Evolutionary conservation across 257 asterid genomes (phyloP).

Genomic region (Osmanthus fragrans): DNA sequence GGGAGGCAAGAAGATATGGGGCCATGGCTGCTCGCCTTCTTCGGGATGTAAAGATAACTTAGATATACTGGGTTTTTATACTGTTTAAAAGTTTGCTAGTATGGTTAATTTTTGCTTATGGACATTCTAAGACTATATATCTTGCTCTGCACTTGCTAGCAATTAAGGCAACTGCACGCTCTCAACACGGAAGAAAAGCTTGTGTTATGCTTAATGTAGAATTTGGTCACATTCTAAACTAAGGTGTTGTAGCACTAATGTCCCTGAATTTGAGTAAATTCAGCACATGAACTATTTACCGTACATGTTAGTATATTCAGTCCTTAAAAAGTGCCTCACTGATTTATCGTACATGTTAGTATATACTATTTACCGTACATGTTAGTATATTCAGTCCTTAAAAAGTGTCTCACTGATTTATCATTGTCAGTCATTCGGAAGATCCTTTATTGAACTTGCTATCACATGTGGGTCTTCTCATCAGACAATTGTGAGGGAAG

Average conservation of each 20-base stretch:
- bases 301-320: not conserved
- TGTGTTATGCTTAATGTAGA: too few species aligned
- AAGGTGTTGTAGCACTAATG: too few species aligned
- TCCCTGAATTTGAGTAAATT: too few species aligned
- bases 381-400: not conserved
- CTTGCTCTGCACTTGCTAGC: too few species aligned
- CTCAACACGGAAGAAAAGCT: too few species aligned
- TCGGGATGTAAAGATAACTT: conserved; percentile 71
- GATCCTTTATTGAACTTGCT: not conserved
- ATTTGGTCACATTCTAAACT: too few species aligned
- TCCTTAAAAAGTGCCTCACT: not conserved
- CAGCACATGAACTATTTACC: not conserved
- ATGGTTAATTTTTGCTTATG: not conserved
- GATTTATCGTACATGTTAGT: too few species aligned
- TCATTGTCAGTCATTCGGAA: too few species aligned
- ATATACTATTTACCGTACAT: not conserved
- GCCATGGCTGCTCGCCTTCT: conserved; percentile 98
- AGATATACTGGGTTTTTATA: conserved; percentile 21
- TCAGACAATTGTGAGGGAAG: not conserved
- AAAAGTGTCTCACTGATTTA: not conserved
- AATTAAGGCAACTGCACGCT: too few species aligned
- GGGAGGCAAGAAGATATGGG: conserved; percentile 90
- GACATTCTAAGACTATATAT: too few species aligned
- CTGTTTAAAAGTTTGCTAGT: not conserved
- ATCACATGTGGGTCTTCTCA: not conserved